Percentiles rank a stretch among this genome's conserved stretches.
Conservation (phyloP, 352 stramenopile genomes). For the Phytopythium litorale region DNA sequence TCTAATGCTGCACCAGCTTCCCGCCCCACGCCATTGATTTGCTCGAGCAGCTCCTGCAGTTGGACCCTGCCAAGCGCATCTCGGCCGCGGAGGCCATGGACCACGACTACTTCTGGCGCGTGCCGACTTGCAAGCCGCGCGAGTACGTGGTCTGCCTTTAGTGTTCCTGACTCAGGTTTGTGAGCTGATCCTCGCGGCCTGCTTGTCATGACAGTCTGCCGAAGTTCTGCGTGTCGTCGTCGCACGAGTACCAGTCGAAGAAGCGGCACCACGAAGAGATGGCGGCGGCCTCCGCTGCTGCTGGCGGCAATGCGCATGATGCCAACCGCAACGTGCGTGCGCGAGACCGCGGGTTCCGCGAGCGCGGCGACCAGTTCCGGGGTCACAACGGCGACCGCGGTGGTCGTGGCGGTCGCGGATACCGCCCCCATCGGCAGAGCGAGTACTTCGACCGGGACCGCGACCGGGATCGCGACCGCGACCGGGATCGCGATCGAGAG, state of each 20-base stretch:
- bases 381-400: conserved; percentile 11
- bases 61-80: conserved; percentile 93
- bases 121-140: conserved; percentile 78
- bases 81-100: conserved; percentile 93
- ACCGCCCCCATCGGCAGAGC: conserved; percentile 25
- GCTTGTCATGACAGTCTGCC: conserved; percentile 40
- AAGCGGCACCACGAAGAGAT: conserved; percentile 81
- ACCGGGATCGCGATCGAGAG: conserved; percentile 28
- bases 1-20: conserved; percentile 36
- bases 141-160: conserved; percentile 41
- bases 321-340: conserved; percentile 25
- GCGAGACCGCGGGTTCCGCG: conserved; percentile 23
- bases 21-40: conserved; percentile 85
- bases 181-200: background rate
- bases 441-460: conserved; percentile 36
- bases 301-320: conserved; percentile 18
- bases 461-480: conserved; percentile 26
- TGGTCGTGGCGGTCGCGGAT: conserved; percentile 14
- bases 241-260: conserved; percentile 85
- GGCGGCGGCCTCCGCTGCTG: conserved; percentile 39
- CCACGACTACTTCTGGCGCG: conserved; percentile 96
- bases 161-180: background rate
- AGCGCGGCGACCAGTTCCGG: conserved; percentile 30
- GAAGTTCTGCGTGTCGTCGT: conserved; percentile 83
- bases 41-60: conserved; percentile 92